A percentile compares a stretch with the other conserved stretches of the same genome.
Conservation (phyloP, 148 eudicot genomes). For the Silene uniflora region DNA sequence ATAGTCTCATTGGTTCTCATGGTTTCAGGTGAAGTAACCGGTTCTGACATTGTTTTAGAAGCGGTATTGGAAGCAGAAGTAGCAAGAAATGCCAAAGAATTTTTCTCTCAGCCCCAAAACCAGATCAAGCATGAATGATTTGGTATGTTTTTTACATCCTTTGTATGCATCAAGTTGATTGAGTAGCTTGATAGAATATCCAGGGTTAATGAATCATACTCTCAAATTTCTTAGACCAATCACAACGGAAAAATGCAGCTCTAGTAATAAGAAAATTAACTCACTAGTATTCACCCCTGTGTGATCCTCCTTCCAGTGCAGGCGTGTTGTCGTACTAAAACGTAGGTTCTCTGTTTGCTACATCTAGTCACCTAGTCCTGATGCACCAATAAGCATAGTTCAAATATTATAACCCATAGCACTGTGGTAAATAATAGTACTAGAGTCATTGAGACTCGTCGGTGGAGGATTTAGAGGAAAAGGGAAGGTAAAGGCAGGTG, state of each 20-base stretch:
- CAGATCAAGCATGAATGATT: conserved; percentile 42
- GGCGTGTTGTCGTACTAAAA: neutral
- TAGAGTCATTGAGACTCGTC: no score
- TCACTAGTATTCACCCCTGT: neutral
- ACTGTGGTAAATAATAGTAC: no score
- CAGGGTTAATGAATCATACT: neutral
- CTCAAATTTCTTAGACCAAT: no score
- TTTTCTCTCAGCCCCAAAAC: conserved; percentile 63
- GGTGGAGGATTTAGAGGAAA: no score
- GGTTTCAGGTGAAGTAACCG: conserved; percentile 55
- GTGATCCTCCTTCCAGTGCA: neutral
- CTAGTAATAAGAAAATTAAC: neutral
- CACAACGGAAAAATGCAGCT: neutral
- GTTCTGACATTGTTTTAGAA: conserved; percentile 85
- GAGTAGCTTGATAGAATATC: neutral
- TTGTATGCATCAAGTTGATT: neutral
- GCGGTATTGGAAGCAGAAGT: conserved; percentile 90
- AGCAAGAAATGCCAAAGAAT: conserved; percentile 86
- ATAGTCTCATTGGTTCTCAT: no score
- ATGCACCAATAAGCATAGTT: neutral
- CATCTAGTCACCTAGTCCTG: neutral
- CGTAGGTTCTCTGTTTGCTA: neutral
- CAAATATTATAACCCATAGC: no score
- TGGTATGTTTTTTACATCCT: neutral
- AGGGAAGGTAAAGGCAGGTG: no score